Evolutionary conservation across 306 rosid genomes (phyloP).

Genomic region (Sindora glabra): DNA sequence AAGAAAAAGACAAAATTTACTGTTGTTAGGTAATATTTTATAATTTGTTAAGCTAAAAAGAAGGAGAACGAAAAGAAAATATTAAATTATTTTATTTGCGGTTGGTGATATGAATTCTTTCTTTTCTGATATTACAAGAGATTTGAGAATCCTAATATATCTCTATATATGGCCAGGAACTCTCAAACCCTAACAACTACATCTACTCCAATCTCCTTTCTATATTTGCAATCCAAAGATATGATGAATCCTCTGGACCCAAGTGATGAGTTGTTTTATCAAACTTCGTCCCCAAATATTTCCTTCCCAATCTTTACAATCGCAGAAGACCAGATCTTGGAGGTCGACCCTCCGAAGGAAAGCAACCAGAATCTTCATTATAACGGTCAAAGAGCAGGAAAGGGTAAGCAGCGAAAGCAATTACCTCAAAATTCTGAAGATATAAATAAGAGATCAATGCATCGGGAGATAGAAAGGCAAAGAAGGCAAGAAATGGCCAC

Average conservation of each 20-base stretch:
- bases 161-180: not conserved
- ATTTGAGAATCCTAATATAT: slow-evolving; percentile 29
- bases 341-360: slow-evolving; percentile 4
- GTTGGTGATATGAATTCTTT: slow-evolving; percentile 11
- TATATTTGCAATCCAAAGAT: slow-evolving; percentile 3
- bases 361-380: slow-evolving; percentile 1
- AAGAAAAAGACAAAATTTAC: no score
- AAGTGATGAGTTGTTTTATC: slow-evolving; percentile 24
- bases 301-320: slow-evolving; percentile 20
- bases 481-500: slow-evolving; percentile 70
- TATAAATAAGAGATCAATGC: slow-evolving; percentile 34
- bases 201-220: not conserved
- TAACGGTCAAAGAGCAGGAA: not conserved
- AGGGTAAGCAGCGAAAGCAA: slow-evolving; percentile 4
- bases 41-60: not conserved
- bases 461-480: slow-evolving; percentile 51
- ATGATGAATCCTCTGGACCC: slow-evolving; percentile 31
- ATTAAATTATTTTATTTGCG: slow-evolving; percentile 3
- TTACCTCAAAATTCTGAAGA: not conserved
- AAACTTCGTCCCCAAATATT: slow-evolving; percentile 16
- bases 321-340: slow-evolving; percentile 27
- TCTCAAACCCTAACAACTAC: slow-evolving; percentile 38
- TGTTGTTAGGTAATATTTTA: slow-evolving; percentile 5
- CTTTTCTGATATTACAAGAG: slow-evolving; percentile 6
- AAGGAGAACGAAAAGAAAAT: not conserved